Evolutionary conservation across 495 filamentous ascomycete species (phyloP), one percentile per base, ranked within the genome.

Genomic region (Mytilinidion resinicola): DNA sequence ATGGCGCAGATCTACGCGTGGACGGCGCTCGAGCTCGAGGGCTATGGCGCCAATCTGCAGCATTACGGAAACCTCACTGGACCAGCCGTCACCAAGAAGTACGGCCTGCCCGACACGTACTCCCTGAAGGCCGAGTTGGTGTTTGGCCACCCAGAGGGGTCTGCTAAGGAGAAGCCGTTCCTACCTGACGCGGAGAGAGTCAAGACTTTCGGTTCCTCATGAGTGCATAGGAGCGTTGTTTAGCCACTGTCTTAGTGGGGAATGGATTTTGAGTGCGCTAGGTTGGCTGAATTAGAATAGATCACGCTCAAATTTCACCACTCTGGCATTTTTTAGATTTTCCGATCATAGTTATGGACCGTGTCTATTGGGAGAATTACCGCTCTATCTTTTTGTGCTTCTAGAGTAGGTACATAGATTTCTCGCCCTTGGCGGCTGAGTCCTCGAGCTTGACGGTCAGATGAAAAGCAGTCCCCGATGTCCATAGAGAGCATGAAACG

Each of bases 1-100:
- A 64, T 64, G 61, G 44, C 56, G 38, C 61, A 64, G 46, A 49
- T 12, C 60, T 53, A 53, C 38, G 61, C 53, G 1, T 64, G 61
- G 61, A 64, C 61, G 3, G 61, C 56, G 41, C 61, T 64, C 11
- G 42, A 37, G 39, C 47, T 46, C 15, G 61, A 64, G 52, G 61
- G 61, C 25, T 39, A 60, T 11, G 61, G 61, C 30, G 39, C 30
- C 41, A 64, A 37, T 39, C 34, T 56, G 7, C 61, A 64, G 53
- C 61, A 64, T 20, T 64, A 64, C 43, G 56, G 60, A 52, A 51
- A 51, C 7, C 39, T 37, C 1, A 54, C 60, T 35, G 56, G 51
- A n/a, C 52, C 51, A 15, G 55, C 39, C 46, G 61, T 60, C 17
- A 48, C 10, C 48, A 56, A 60, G 47, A 55, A 52, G 17, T 64